Conservation (phyloP, 148 eudicot species). For the Chenopodium quinoa region DNA sequence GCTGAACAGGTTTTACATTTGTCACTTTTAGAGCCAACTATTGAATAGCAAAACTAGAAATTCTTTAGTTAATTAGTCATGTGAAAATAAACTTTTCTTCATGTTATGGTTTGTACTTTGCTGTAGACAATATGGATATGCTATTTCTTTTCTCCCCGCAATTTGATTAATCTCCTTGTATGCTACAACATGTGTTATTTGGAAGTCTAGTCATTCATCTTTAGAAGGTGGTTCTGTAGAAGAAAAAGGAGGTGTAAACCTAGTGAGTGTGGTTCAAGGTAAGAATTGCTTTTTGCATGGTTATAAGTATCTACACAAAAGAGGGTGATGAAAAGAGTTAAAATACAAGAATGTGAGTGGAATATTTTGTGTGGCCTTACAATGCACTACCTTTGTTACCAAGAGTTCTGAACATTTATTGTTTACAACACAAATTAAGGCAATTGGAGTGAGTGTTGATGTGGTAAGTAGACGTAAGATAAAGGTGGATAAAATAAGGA, state of each 20-base stretch:
- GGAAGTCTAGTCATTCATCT: neutral
- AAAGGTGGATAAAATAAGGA: no score
- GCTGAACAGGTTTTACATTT: constrained; percentile 81
- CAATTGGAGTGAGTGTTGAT: no score
- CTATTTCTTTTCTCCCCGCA: neutral
- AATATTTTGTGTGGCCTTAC: no score
- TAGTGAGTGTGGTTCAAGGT: neutral
- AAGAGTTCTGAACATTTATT: no score
- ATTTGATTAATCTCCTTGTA: neutral
- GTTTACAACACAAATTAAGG: no score
- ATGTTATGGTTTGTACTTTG: neutral
- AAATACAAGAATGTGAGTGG: no score
- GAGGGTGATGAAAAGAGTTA: neutral
- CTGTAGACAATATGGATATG: neutral
- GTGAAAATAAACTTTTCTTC: neutral
- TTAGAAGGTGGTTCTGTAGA: neutral
- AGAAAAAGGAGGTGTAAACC: neutral
- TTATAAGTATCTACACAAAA: neutral
- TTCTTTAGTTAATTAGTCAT: neutral
- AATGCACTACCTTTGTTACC: no score
- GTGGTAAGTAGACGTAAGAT: no score
- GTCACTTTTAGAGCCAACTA: neutral
- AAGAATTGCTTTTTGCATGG: neutral
- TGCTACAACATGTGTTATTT: neutral
- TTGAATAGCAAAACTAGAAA: neutral